Conservation (phyloP, 805 yeast species). For the Candida taoyuanica region DNA sequence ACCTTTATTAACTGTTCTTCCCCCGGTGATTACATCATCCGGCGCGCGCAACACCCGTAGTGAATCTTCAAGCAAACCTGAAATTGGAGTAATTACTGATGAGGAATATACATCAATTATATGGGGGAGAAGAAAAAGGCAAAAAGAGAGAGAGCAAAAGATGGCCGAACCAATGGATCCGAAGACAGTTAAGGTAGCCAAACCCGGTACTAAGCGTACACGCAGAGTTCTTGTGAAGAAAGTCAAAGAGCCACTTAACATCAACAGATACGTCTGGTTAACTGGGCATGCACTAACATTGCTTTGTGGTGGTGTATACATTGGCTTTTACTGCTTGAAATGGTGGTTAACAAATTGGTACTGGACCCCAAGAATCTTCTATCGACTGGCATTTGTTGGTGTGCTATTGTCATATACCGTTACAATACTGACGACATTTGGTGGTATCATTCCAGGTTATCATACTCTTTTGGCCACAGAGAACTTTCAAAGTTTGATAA, state of each 20-base stretch:
- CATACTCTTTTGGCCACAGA: constrained; percentile 64
- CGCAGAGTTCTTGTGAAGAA: constrained; percentile 35
- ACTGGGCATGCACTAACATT: constrained; percentile 49
- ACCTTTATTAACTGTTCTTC: too few species aligned
- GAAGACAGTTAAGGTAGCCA: constrained; percentile 13
- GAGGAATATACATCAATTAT: too few species aligned
- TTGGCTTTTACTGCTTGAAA: constrained; percentile 28
- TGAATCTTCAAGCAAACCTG: not conserved
- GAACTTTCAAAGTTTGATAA: constrained; percentile 63
- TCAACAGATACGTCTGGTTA: constrained; percentile 49
- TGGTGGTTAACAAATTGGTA: constrained; percentile 30
- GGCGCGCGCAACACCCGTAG: too few species aligned
- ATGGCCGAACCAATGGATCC: constrained; percentile 16
- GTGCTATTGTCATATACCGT: constrained; percentile 47
- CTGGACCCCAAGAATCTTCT: constrained; percentile 45
- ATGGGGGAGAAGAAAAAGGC: too few species aligned
- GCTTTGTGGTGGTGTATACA: constrained; percentile 37
- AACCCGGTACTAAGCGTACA: constrained; percentile 20
- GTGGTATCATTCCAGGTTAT: constrained; percentile 55
- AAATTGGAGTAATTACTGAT: too few species aligned
- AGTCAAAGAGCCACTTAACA: constrained; percentile 31
- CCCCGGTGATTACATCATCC: too few species aligned
- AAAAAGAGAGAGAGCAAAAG: too few species aligned
- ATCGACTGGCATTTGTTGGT: constrained; percentile 55
- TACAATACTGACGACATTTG: constrained; percentile 56